These are phyloP conservation scores for Clathrospora elynae DNA, from an alignment of 2,329 filamentous ascomycete species.

Conservation along the genomic window DNA sequence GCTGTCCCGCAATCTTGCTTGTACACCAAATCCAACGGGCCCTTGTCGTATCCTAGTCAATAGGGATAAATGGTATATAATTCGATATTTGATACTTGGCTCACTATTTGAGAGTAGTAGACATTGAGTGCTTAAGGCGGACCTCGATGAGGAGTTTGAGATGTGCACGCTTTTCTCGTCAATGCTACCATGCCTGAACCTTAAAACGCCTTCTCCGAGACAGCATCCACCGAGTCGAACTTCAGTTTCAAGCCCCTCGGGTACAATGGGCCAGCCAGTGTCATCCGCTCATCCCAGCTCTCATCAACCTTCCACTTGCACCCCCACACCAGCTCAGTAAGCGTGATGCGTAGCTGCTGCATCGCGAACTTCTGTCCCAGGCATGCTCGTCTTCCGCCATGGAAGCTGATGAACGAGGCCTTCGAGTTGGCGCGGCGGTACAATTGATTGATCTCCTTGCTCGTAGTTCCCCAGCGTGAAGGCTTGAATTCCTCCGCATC, in stretches of 20 bases:
- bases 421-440: constrained; percentile 47
- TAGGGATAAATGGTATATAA: neutral
- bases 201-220: neutral
- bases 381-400: constrained; percentile 50
- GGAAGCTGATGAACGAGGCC: constrained; percentile 52
- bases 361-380: constrained; percentile 52
- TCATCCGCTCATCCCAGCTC: constrained; percentile 38
- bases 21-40: neutral
- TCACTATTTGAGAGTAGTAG: too few species aligned
- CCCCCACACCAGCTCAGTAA: constrained; percentile 36
- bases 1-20: neutral
- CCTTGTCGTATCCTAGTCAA: neutral
- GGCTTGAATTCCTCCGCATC: constrained; percentile 48
- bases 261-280: constrained; percentile 30
- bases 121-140: too few species aligned
- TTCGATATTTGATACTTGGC: too few species aligned
- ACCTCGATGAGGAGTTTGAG: too few species aligned
- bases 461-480: constrained; percentile 47
- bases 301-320: constrained; percentile 33
- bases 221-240: constrained; percentile 16
- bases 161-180: neutral
- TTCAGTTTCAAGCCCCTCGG: constrained; percentile 27
- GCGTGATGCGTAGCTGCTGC: constrained; percentile 45
- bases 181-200: neutral
- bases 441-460: constrained; percentile 44